Evolutionary conservation across 177 flowering plant species (phyloP).

Genomic region (Vitis hybrid): DNA sequence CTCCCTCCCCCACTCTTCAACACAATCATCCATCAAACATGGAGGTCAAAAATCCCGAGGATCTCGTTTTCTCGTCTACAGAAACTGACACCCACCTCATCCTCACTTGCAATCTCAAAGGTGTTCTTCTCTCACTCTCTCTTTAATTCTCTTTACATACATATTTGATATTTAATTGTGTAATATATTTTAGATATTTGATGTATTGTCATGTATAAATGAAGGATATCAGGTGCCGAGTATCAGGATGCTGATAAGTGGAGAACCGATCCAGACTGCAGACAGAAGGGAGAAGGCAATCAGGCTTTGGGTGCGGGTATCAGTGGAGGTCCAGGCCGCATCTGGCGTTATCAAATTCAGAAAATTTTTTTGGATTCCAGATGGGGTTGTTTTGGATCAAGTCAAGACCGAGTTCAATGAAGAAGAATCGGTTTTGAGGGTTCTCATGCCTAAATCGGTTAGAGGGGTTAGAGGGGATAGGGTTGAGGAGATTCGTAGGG

Average conservation of each 20-base stretch:
- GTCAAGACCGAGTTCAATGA: slow-evolving; percentile 37
- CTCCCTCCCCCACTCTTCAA: neutral
- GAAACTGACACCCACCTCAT: slow-evolving; percentile 46
- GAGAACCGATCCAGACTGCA: neutral
- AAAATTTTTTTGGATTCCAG: slow-evolving; percentile 41
- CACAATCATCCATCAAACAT: slow-evolving; percentile 17
- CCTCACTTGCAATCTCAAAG: slow-evolving; percentile 47
- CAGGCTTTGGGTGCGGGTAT: neutral
- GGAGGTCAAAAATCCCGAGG: slow-evolving; percentile 49
- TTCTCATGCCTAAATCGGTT: slow-evolving; percentile 43
- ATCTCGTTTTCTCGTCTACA: slow-evolving; percentile 33
- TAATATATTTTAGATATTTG: neutral
- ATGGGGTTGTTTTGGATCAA: slow-evolving; percentile 36
- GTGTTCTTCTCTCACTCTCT: slow-evolving; percentile 8
- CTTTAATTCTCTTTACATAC: neutral
- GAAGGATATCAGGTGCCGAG: slow-evolving; percentile 36
- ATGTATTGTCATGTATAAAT: neutral
- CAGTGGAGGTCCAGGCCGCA: neutral
- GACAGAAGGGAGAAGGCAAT: slow-evolving; percentile 34
- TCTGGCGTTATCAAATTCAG: slow-evolving; percentile 28
- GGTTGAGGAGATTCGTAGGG: slow-evolving; percentile 13
- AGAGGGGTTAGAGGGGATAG: slow-evolving; percentile 32
- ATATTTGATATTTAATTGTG: too few species aligned
- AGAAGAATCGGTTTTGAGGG: slow-evolving; percentile 30
- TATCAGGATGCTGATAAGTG: slow-evolving; percentile 35